Conservation (phyloP, 805 yeast genomes). For the Pichia ethanolica region DNA sequence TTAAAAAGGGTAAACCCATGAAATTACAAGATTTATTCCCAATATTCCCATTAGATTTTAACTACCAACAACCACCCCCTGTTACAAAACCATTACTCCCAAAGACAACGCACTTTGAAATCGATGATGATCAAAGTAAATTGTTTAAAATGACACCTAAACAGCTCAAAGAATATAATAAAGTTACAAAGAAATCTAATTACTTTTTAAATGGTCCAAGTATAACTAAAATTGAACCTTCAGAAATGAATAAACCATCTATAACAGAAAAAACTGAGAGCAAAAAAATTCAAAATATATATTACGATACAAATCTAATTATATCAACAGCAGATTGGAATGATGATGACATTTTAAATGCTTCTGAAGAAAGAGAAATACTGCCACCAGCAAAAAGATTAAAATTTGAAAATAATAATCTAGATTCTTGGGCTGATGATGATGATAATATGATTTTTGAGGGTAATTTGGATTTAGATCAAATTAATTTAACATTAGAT, state of each 20-base stretch:
- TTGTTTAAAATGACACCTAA: conserved; percentile 34
- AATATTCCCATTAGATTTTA: conserved; percentile 43
- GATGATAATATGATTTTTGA: conserved; percentile 71
- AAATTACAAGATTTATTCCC: conserved; percentile 65
- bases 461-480: conserved; percentile 41
- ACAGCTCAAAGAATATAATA: conserved; percentile 14
- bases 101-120: conserved; percentile 49
- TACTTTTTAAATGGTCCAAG: conserved; percentile 15
- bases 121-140: conserved; percentile 53
- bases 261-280: conserved; percentile 12
- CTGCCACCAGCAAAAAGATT: conserved; percentile 20
- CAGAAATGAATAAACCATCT: conserved; percentile 21
- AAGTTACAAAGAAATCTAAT: conserved; percentile 5
- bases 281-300: conserved; percentile 14
- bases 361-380: conserved; percentile 24
- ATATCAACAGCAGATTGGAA: conserved; percentile 77
- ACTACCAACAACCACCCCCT: conserved; percentile 44
- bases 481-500: conserved; percentile 48
- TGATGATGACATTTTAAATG: conserved; percentile 53
- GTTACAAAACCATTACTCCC: conserved; percentile 47
- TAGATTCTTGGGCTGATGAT: conserved; percentile 39
- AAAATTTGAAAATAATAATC: conserved; percentile 28
- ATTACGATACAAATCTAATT: conserved; percentile 46
- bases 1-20: conserved; percentile 45
- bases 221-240: conserved; percentile 21